Evolutionary conservation across 306 rosid species (phyloP), one percentile per base, ranked within the genome.

Genomic region (Astragalus membranaceus): DNA sequence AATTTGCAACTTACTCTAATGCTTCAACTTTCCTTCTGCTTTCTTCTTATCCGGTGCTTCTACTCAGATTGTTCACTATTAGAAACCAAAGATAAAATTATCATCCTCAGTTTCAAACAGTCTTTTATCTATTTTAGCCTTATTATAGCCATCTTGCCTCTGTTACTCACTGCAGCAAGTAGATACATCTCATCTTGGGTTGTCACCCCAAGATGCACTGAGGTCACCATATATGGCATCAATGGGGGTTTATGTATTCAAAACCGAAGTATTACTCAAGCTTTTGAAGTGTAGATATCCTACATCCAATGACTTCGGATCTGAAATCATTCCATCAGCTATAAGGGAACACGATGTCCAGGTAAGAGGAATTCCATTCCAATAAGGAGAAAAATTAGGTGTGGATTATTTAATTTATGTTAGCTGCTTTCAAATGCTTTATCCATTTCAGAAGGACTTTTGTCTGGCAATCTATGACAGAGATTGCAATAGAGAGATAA

Each of bases 311-410:
- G 98, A 93, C 82, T 93, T 93, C 1, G 98, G 98, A 70, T 93
- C 96, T 54, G 96, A 93, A 85, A 87, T 93, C 78, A 93, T 93
- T 75, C 98, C 98, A 20, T 86, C 96, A 33, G 92, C 96, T 72
- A 80, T 93, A 78, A 72, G 37, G 64, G 96, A 93, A 47, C 80
- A 82, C 8, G 44, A 86, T 67, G 98, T 93, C 74, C 93, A 90
- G 71, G 98, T 90, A 90, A 88, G 88, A 75, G 16, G 59, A 74
- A 12, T 64, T 63, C 37, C 46, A 12, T 64, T 63, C 37, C 46
- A 10, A 59, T 10, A n/a, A 51, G 2, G 41, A 5, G 8, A 36
- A 58, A 26, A 26, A 1, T 26, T 26, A 20, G 1, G 23, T 20
- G 23, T 20, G 30, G 30, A 26, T 26, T 26, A 26, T 26, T 26